phyloP scores from a whole-genome alignment of 768 basidiomycete species.

The Xerocomellus intermedius region DNA sequence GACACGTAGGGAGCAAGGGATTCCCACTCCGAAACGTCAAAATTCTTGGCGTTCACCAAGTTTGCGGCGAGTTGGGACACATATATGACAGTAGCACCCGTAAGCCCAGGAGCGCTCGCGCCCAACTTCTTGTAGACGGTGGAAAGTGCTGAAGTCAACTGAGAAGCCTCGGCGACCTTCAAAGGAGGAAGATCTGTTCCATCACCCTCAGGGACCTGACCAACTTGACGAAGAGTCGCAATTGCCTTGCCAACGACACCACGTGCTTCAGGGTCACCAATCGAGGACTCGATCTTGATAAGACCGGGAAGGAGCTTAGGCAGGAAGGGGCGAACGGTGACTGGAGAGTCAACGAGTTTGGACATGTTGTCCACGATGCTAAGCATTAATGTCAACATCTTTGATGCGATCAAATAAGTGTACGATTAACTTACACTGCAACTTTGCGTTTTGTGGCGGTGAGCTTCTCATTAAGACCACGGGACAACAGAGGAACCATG shows the following conservation, averaged over 20 bases:
- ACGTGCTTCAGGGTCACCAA: conserved; percentile 98
- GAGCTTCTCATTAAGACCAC: conserved; percentile 92
- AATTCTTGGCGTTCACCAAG: conserved; percentile 89
- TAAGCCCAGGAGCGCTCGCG: conserved; percentile 51
- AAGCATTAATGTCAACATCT: conserved; percentile 24
- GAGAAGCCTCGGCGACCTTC: conserved; percentile 69
- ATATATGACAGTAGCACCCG: conserved; percentile 64
- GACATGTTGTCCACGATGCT: conserved; percentile 98
- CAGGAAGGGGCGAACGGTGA: conserved; percentile 96
- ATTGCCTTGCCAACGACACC: conserved; percentile 89
- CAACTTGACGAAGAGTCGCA: conserved; percentile 92
- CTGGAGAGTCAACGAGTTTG: conserved; percentile 92
- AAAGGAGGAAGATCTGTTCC: conserved; percentile 89
- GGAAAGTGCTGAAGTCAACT: conserved; percentile 64
- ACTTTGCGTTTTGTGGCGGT: conserved; percentile 98
- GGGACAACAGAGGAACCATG: conserved; percentile 93
- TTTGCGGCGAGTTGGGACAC: conserved; percentile 77
- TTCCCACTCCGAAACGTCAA: conserved; percentile 87
- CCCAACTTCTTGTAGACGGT: conserved; percentile 86
- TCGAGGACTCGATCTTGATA: conserved; percentile 91
- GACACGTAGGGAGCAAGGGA: conserved; percentile 72
- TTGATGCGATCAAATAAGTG: conserved; percentile 10
- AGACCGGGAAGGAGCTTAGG: conserved; percentile 94
- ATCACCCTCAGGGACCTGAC: conserved; percentile 82
- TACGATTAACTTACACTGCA: conserved; percentile 69